These are phyloP conservation scores for Arthroderma sp. DNA, from an alignment of 2,329 filamentous ascomycete genomes.

Conservation along the genomic window DNA sequence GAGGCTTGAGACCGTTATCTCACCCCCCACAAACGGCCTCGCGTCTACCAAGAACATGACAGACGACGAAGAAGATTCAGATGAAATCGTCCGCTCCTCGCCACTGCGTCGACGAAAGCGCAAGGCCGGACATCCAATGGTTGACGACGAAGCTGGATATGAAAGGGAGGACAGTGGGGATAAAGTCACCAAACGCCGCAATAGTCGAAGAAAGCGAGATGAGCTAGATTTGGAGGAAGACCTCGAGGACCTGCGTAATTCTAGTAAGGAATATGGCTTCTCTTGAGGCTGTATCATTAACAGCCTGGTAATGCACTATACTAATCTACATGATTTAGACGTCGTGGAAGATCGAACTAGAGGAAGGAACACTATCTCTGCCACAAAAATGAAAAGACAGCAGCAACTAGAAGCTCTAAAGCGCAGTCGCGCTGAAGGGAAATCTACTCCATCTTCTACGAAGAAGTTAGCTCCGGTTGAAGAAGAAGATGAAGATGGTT, in stretches of 20 bases:
- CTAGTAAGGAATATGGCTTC: constrained; percentile 17
- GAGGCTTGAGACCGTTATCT: constrained; percentile 1
- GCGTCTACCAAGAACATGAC: constrained; percentile 14
- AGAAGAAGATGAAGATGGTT: constrained; percentile 3
- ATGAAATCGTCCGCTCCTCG: constrained; percentile 18
- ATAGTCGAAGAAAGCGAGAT: constrained; percentile 13
- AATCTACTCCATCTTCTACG: constrained; percentile 8
- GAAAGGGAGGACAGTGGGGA: too few relatives aligned
- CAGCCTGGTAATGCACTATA: neutral
- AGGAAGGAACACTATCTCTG: constrained; percentile 26
- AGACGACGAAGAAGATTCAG: constrained; percentile 16
- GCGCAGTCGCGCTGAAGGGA: constrained; percentile 30
- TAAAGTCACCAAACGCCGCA: too few relatives aligned
- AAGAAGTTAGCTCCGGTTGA: constrained; percentile 14
- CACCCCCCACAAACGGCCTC: neutral
- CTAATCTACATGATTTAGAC: constrained; percentile 16
- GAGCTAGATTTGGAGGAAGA: constrained; percentile 33
- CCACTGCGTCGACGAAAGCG: constrained; percentile 17
- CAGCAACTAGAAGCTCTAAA: constrained; percentile 31
- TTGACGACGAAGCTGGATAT: too few relatives aligned
- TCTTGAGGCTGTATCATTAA: too few relatives aligned
- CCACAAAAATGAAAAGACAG: constrained; percentile 25
- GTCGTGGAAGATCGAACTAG: constrained; percentile 29
- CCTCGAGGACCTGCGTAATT: constrained; percentile 32
- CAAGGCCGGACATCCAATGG: neutral